Percentiles rank a stretch among this genome's conserved stretches.
Evolutionary conservation across 2,329 filamentous ascomycete genomes (phyloP).

Genomic region (Pseudocercospora ulei): DNA sequence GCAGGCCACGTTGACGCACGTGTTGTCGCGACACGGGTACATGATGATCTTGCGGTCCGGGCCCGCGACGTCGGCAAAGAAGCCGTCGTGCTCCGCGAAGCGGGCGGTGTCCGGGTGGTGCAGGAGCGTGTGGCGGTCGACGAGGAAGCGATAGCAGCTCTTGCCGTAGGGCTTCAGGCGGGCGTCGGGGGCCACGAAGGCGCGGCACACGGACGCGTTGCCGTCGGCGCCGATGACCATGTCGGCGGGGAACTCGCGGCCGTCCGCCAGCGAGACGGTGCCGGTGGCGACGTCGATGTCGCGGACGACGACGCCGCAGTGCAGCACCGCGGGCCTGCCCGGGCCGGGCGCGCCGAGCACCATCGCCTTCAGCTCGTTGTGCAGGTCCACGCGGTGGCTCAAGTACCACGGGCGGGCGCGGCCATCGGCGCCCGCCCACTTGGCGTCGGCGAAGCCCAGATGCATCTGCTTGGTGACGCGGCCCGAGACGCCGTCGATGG

Average conservation of each 20-base stretch:
- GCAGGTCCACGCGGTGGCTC: conserved; percentile 29
- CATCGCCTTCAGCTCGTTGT: conserved; percentile 26
- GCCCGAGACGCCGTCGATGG: conserved; percentile 26
- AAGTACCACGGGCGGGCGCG: conserved; percentile 40
- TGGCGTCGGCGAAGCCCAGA: conserved; percentile 1
- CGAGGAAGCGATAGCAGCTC: conserved; percentile 49
- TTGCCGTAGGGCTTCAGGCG: conserved; percentile 39
- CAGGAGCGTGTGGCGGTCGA: conserved; percentile 40
- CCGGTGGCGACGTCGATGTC: conserved; percentile 23
- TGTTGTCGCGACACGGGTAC: conserved; percentile 42
- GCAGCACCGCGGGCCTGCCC: conserved; percentile 24
- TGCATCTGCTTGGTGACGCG: conserved; percentile 26
- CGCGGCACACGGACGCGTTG: conserved; percentile 15
- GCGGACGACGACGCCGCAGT: conserved; percentile 22
- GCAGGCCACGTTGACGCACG: conserved; percentile 40
- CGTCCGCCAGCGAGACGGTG: conserved; percentile 24
- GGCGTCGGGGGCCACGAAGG: conserved; percentile 13
- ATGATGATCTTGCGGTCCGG: conserved; percentile 40
- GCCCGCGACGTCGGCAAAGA: conserved; percentile 39
- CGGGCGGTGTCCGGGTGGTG: conserved; percentile 29
- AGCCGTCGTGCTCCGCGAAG: conserved; percentile 28
- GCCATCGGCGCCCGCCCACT: conserved; percentile 1
- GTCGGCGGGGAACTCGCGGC: conserved; percentile 26
- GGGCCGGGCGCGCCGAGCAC: conserved; percentile 22
- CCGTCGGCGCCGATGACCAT: conserved; percentile 31